Percentiles rank a stretch among this genome's conserved stretches.
phyloP scores from a whole-genome alignment of 768 basidiomycete genomes.

The Trametopsis cervina region DNA sequence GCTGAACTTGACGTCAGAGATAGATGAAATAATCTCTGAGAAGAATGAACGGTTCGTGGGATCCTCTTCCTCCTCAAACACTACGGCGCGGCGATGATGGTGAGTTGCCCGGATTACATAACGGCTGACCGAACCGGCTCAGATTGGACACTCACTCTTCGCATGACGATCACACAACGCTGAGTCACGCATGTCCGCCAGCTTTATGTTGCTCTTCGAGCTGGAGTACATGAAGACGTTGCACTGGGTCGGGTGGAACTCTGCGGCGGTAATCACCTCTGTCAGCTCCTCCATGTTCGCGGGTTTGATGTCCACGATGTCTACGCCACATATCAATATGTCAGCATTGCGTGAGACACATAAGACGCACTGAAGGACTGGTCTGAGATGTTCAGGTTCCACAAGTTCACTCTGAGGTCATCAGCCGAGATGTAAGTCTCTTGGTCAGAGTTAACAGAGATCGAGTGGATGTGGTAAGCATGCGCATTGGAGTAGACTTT shows the following conservation, averaged over 20 bases:
- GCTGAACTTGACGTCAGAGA: conserved; percentile 99
- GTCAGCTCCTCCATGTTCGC: conserved; percentile 99
- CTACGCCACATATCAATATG: conserved; percentile 34
- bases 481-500: conserved; percentile 99
- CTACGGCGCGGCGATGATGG: conserved; percentile 33
- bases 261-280: conserved; percentile 99
- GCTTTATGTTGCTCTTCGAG: conserved; percentile 99
- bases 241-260: conserved; percentile 97
- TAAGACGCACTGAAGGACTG: conserved; percentile 90
- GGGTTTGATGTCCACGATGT: conserved; percentile 99
- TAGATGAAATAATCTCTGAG: conserved; percentile 98
- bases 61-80: conserved; percentile 98
- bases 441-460: conserved; percentile 98
- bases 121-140: not conserved
- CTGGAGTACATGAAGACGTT: conserved; percentile 99
- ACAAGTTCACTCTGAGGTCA: conserved; percentile 93
- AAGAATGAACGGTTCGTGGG: conserved; percentile 97
- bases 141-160: conserved; percentile 62
- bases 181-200: conserved; percentile 98
- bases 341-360: not conserved
- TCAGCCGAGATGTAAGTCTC: conserved; percentile 99
- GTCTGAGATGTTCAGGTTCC: conserved; percentile 98
- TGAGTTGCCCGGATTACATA: not conserved
- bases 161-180: conserved; percentile 94
- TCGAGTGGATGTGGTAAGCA: conserved; percentile 99